phyloP scores from a whole-genome alignment of 345 rosid genomes.

The Capsella bursapastoris region DNA sequence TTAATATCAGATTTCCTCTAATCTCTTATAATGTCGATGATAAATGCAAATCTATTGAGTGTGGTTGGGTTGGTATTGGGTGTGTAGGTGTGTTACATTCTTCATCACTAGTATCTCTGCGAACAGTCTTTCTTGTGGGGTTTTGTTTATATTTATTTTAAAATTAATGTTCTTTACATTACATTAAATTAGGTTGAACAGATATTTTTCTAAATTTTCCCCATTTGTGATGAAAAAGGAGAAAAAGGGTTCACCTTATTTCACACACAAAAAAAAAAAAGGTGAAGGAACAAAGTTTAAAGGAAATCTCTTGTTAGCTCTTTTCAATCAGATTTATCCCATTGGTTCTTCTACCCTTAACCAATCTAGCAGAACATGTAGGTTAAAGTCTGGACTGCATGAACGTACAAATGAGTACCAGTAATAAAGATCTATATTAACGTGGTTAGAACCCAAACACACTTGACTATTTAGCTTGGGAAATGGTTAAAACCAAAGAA shows the following conservation, averaged over 20 bases:
- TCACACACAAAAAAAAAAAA: not conserved
- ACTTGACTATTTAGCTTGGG: not conserved
- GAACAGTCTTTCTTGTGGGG: slow-evolving; percentile 9
- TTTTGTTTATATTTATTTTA: not conserved
- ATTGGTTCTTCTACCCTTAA: not conserved
- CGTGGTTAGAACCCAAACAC: not conserved
- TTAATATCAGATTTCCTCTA: not conserved
- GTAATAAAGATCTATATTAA: not conserved
- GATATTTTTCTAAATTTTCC: not conserved
- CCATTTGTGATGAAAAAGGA: not conserved
- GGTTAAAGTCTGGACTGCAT: not conserved
- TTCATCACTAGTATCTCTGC: not conserved
- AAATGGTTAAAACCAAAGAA: not conserved
- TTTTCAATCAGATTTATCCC: not conserved
- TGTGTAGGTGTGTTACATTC: not conserved
- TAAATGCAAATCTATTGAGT: slow-evolving; percentile 10
- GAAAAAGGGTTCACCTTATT: not conserved
- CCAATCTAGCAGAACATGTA: not conserved
- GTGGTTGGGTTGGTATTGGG: not conserved
- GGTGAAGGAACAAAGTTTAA: not conserved
- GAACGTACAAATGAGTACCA: not conserved
- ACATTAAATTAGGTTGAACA: not conserved
- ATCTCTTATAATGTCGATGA: slow-evolving; percentile 6
- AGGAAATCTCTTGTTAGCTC: not conserved
- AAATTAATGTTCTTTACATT: not conserved